A percentile compares a stretch with the other conserved stretches of the same genome.
Conservation (phyloP, 1,139 yeast genomes). For the Magnusiomyces tetraspermus region DNA sequence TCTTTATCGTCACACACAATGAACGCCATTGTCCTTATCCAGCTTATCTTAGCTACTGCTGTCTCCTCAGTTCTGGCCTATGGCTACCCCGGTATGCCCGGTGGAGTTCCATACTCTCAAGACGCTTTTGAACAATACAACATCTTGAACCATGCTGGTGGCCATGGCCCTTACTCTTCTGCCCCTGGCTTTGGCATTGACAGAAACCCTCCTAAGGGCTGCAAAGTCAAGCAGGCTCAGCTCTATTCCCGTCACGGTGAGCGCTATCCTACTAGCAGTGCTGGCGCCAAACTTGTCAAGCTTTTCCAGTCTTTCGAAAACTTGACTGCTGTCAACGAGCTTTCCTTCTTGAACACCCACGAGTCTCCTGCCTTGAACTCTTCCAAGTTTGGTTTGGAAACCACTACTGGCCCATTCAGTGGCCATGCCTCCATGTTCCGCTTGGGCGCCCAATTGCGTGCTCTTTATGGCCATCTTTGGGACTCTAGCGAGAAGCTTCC, state of each 20-base stretch:
- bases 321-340: constrained; percentile 26
- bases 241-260: constrained; percentile 63
- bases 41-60: background rate
- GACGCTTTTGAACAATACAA: constrained; percentile 17
- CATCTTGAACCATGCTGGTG: constrained; percentile 34
- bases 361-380: constrained; percentile 27
- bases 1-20: background rate
- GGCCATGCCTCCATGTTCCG: constrained; percentile 28
- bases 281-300: background rate
- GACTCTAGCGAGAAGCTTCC: constrained; percentile 31
- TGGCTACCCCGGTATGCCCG: background rate
- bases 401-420: constrained; percentile 30
- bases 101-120: background rate
- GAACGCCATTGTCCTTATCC: background rate
- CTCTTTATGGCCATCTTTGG: constrained; percentile 33
- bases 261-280: constrained; percentile 41
- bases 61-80: background rate
- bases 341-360: constrained; percentile 35
- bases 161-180: constrained; percentile 39
- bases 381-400: constrained; percentile 25
- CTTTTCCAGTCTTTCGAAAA: constrained; percentile 14
- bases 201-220: constrained; percentile 40
- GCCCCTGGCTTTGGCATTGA: constrained; percentile 38
- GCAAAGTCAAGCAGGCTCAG: constrained; percentile 55
- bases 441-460: constrained; percentile 30